Evolutionary conservation across 352 stramenopile species (phyloP), one percentile per base, ranked within the genome.

Genomic region (Phytophthora meadii): DNA sequence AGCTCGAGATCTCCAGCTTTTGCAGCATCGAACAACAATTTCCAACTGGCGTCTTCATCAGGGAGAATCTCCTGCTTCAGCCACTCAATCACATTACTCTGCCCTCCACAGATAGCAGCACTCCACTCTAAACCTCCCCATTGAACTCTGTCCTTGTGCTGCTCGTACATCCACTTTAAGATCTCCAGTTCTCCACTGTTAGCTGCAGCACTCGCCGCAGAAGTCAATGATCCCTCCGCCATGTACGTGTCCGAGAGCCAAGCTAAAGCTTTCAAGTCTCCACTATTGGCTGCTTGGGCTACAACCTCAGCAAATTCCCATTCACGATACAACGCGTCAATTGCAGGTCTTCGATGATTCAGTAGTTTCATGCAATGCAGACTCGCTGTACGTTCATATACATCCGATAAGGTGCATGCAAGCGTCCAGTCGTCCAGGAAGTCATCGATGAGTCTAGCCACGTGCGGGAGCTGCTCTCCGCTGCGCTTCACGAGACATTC

Each of bases 311-410:
- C 27, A 27, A 72, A 72, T 17, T 68, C 65, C 65, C 65, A 68
- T 5, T 68, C 51, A 5, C 59, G 39, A 44, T 61, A 64, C 41
- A 68, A 11, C 24, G 17, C 8, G 5, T 72, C 65, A 0, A 44
- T 7, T 41, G 36, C 14, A 36, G 37, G 25, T 6, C 40, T 44
- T 48, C 45, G 64, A 32, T 45, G 17, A 17, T 28, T 50, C 17
- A 63, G 39, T n/a, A 72, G 37, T 46, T 17, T 59, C 39, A 72
- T 56, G 52, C 64, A 72, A 51, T 72, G 64, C 12, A 63, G 45
- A 63, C 64, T 72, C 22, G 14, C 7, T 9, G 57, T 72, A 37
- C 39, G 42, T 19, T 59, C 39, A 42, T 68, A 72, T 36, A 61
- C 46, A 0, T 36, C 45, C 17, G 44, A 49, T 15, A 72, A 32